Percentiles rank a stretch among this genome's conserved stretches.
phyloP scores from a whole-genome alignment of 768 basidiomycete species.

The Amanita pseudoporphyria region DNA sequence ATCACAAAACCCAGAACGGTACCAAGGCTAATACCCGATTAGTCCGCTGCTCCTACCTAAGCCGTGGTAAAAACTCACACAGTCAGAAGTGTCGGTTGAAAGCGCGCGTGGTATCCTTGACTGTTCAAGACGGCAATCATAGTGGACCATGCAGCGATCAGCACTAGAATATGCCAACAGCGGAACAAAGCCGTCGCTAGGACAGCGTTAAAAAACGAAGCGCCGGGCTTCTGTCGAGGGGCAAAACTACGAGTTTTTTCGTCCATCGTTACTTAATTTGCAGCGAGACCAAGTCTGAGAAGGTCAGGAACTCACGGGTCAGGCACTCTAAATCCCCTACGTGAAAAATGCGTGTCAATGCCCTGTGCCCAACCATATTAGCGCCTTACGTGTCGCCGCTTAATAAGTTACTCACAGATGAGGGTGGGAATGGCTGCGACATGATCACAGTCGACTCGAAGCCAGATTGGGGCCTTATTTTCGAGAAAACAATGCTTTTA shows the following conservation, averaged over 20 bases:
- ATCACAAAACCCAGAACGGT: conserved; percentile 71
- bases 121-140: conserved; percentile 43
- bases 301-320: conserved; percentile 25
- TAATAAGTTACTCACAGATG: background rate
- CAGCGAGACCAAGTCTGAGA: background rate
- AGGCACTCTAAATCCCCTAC: conserved; percentile 26
- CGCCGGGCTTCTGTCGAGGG: conserved; percentile 25
- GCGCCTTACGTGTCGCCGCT: background rate
- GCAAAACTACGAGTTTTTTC: conserved; percentile 22
- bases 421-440: background rate
- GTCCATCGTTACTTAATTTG: background rate
- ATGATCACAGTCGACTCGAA: background rate
- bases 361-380: conserved; percentile 11
- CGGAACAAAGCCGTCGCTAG: conserved; percentile 38
- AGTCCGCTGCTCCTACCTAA: background rate
- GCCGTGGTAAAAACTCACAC: conserved; percentile 35
- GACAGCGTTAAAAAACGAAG: conserved; percentile 31
- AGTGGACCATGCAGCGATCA: conserved; percentile 56
- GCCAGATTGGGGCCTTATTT: background rate
- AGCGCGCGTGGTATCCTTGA: conserved; percentile 29
- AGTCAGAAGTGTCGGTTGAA: conserved; percentile 52
- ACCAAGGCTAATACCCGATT: conserved; percentile 28
- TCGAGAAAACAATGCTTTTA: background rate
- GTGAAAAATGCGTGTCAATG: conserved; percentile 18
- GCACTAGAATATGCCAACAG: conserved; percentile 61